Percentiles rank a stretch among this genome's conserved stretches.
Conservation (phyloP, 1,139 yeast species). For the Diutina mesorugosa region DNA sequence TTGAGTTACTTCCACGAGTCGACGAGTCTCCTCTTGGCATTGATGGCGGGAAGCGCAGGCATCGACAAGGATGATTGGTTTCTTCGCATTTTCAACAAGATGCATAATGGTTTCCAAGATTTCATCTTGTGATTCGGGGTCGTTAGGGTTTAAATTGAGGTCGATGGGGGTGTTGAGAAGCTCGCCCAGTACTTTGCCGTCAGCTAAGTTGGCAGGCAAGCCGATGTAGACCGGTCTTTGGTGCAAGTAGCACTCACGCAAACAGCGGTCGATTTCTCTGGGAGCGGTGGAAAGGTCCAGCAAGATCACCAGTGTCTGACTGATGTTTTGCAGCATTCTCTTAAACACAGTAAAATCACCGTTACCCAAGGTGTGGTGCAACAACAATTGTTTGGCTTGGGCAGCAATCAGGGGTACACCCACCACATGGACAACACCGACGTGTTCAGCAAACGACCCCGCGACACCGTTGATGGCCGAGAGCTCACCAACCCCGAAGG, state of each 20-base stretch:
- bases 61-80: constrained; percentile 71
- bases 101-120: constrained; percentile 45
- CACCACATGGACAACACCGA: constrained; percentile 41
- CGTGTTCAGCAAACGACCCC: constrained; percentile 49
- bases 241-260: constrained; percentile 54
- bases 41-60: constrained; percentile 79
- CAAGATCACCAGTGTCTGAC: constrained; percentile 52
- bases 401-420: constrained; percentile 50
- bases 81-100: constrained; percentile 42
- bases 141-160: constrained; percentile 48
- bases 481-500: constrained; percentile 58
- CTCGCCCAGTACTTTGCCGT: constrained; percentile 42
- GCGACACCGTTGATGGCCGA: constrained; percentile 49
- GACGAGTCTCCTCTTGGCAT: constrained; percentile 47
- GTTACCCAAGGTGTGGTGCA: constrained; percentile 65
- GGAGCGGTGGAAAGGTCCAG: constrained; percentile 55
- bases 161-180: constrained; percentile 54
- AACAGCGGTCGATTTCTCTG: constrained; percentile 56
- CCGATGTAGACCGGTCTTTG: constrained; percentile 83
- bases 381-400: constrained; percentile 41
- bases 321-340: constrained; percentile 44
- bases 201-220: constrained; percentile 72
- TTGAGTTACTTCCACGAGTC: constrained; percentile 55
- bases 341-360: constrained; percentile 56
- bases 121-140: constrained; percentile 59